A percentile compares a stretch with the other conserved stretches of the same genome.
Evolutionary conservation across 225 moss, liverwort and hornwort genomes (phyloP).

Genomic region (Polytrichum formosum): DNA sequence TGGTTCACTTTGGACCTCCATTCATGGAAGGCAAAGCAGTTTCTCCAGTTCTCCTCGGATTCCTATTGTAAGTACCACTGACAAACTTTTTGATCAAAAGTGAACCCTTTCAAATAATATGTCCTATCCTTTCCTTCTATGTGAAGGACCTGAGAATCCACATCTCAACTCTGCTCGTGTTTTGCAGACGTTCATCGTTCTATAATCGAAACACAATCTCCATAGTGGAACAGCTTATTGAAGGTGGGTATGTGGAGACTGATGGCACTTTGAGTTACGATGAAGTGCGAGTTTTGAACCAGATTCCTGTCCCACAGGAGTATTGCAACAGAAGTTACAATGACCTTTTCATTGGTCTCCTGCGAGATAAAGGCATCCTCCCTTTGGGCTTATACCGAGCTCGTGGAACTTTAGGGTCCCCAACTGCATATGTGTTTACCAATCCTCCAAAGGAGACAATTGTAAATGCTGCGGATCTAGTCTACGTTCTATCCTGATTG

Average conservation of each 20-base stretch:
- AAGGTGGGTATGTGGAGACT: constrained; percentile 50
- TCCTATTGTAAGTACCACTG: constrained; percentile 56
- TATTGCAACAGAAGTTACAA: constrained; percentile 48
- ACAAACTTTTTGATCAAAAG: too few species aligned
- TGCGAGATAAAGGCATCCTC: constrained; percentile 51
- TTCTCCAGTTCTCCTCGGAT: constrained; percentile 59
- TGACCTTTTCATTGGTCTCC: constrained; percentile 59
- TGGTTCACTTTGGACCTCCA: constrained; percentile 66
- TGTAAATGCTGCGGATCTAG: constrained; percentile 60
- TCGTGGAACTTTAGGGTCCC: constrained; percentile 59
- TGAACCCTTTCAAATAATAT: too few species aligned
- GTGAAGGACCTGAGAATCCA: too few species aligned
- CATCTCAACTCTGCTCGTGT: not conserved
- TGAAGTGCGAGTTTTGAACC: constrained; percentile 46
- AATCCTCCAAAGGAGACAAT: constrained; percentile 56
- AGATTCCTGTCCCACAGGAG: constrained; percentile 47
- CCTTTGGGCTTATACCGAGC: constrained; percentile 75
- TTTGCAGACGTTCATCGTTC: constrained; percentile 72
- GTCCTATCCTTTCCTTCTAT: too few species aligned
- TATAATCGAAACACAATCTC: constrained; percentile 77
- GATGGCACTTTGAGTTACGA: constrained; percentile 21
- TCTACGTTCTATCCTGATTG: constrained; percentile 50
- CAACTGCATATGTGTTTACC: constrained; percentile 78
- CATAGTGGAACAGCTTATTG: constrained; percentile 69
- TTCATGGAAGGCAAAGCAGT: constrained; percentile 89